Base-by-base conservation (phyloP, 768 basidiomycete species). In the Paxillus ammoniavirescens region DNA sequence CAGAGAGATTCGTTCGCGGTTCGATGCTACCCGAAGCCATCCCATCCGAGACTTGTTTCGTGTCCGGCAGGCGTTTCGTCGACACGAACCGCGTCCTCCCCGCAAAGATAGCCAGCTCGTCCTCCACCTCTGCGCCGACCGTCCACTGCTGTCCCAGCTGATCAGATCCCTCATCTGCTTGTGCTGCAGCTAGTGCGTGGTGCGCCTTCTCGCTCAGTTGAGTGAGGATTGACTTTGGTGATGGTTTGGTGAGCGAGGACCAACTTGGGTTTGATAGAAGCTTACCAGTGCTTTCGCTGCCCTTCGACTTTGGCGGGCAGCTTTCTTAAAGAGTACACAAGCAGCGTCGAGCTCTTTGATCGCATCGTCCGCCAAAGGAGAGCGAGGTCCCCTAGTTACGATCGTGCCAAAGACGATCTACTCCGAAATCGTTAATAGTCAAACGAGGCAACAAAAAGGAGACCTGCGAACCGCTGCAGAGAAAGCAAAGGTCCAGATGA, bases 381-480 rank as follows among this genome's bases (percentile, higher is more conserved):
- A 88, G 6, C 79, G 73, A 5, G 90, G 90, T 3, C 85, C 83
- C 28, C 86, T 80, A 3, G 86, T 88, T 2, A 87, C 90, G 17
- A 92, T 84, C 4, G 87, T 85, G 4, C 88, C 91, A 61, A 91
- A 87, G 14, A 91, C 84, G 9, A 89, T 78, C 88, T 90, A 53
- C 35, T 8, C 14, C 26, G 8, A 30, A 43, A 26, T 33, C 36
- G 30, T 62, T 41, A 63, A 49, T 23, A 8, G 47, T 21, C 10
- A 9, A 30, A 8, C 33, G 2, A 48, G n/a, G 23, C 17, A 31
- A 40, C 12, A 3, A 42, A 54, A 15, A 13, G 10, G 50, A 2
- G 21, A 31, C 9, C 49, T 26, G 61, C 76, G 49, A 45, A 82
- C 79, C 48, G 77, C 81, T 28, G 83, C 78, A 10, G 76, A 78